Base-by-base conservation (phyloP, 106 monocot genomes). In the Acorus gramineus region DNA sequence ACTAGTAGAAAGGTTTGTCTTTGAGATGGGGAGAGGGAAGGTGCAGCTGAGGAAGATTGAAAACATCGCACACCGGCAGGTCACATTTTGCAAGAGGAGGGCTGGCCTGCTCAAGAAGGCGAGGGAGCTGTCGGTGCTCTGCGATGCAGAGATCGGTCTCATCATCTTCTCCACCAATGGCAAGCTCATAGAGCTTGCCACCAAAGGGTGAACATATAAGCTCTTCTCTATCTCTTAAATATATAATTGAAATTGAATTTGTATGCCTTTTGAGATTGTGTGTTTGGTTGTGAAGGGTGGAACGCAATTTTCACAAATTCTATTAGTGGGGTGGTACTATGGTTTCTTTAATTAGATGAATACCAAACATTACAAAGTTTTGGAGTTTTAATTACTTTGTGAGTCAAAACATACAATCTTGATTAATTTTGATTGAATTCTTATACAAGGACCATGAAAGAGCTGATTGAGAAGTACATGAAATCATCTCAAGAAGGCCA, bases 401-500 rank as follows among this genome's bases (percentile, higher is more conserved):
- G 28, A 0, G 0, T 28, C 28, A 28, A 28, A 0, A 28, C 28
- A 28, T 28, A 28, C 13, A 4, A 55, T 43, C 7, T 42, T 44
- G 7, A 1, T 5, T 46, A 11, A n/a, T 11, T 66, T 44, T 9
- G 3, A 2, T 47, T 6, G 5, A 63, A 71, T 28, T 28, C 28
- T 28, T 28, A 28, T 28, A 28, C 28, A 28, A 28, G 71, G 55
- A 63, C 46, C 2, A 80, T 80, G 80, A 62, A 72, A 14, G 56
- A 64, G 45, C 28, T 80, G 59, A 59, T 80, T 58, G 72, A 80
- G 43, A 76, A 53, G 60, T 80, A 80, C 71, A 71, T 68, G 53
- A 68, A 53, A 12, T 64, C 42, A 9, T n/a, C 3, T 43, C 50
- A n/a, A 48, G 75, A 76, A 63, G 52, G 48, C 59, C 71, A 55